A percentile compares a stretch with the other conserved stretches of the same genome.
Evolutionary conservation across 352 stramenopile species (phyloP).

Genomic region (Phytophthora agathidicida): DNA sequence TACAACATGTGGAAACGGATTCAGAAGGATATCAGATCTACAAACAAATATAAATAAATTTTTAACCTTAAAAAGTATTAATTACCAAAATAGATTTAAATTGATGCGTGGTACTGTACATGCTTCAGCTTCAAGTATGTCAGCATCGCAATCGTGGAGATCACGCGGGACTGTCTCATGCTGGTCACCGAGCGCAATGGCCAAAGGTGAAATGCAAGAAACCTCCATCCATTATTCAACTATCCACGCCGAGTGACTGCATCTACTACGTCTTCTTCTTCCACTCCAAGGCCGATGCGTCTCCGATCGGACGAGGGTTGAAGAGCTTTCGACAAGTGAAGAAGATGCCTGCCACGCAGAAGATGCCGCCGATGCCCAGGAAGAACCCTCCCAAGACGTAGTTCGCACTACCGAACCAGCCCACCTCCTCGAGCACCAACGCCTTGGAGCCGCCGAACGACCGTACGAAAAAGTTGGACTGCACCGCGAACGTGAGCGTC

Average conservation of each 20-base stretch:
- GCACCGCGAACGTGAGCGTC: constrained; percentile 73
- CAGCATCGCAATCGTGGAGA: constrained; percentile 19
- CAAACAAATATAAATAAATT: too few relatives aligned
- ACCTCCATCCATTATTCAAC: constrained; percentile 3
- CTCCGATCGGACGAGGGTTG: constrained; percentile 53
- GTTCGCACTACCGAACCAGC: constrained; percentile 78
- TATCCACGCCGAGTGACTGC: background rate
- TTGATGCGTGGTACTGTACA: too few relatives aligned
- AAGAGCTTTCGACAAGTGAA: constrained; percentile 56
- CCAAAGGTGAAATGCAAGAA: background rate
- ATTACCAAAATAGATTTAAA: too few relatives aligned
- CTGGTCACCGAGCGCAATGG: background rate
- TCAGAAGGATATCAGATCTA: too few relatives aligned
- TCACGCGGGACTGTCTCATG: constrained; percentile 14
- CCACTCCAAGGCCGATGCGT: constrained; percentile 59
- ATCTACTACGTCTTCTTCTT: constrained; percentile 46
- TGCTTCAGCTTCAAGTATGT: constrained; percentile 10
- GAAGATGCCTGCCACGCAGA: constrained; percentile 48
- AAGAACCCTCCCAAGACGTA: constrained; percentile 60
- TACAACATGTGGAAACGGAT: too few relatives aligned
- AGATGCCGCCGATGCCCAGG: constrained; percentile 58
- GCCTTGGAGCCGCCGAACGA: constrained; percentile 70
- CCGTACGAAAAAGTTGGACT: constrained; percentile 82
- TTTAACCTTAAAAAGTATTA: too few relatives aligned
- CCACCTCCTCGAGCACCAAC: constrained; percentile 65